Base-by-base conservation (phyloP, 768 basidiomycete genomes). In the Psilocybe cubensis region DNA sequence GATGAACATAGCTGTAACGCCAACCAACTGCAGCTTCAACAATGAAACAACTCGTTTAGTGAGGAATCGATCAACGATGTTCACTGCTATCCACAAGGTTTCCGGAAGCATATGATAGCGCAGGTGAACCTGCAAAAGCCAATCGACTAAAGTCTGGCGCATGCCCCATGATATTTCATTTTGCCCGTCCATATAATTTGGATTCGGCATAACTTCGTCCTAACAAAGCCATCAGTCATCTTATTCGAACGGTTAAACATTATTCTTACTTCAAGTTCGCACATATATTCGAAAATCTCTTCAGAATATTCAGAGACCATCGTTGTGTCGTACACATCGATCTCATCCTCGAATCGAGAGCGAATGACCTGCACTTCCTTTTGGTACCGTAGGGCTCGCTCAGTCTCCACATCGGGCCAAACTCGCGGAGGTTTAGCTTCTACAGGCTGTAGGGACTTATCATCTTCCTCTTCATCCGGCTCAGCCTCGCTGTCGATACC, bases 231-330 rank as follows among this genome's bases (percentile, higher is more conserved):
- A 61, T 78, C 40, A 70, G 63, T 47, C 45, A 25, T 31, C 40
- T 35, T 18, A 43, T 18, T 18, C 14, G 23, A 24, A 51, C 24
- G n/a, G 43, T 8, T 35, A 6, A 42, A 41, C 44, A 33, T 27
- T 21, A 40, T 17, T 72, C 86, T 38, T 56, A 94, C 94, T 85
- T 99, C 96, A 43, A 98, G 85, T 52, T 92, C 86, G 59, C 79
- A 79, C 97, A 99, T 99, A 73, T 98, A 98, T 61, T 86, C 81
- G 69, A 98, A 98, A 71, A 99, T 98, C 56, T 99, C 96, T 12
- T 98, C 94, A n/a, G 94, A 83, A 68, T 99, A 99, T 72, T 99
- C 97, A 17, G 96, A 94, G 40, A 97, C 96, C 96, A 99, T 96
- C 1, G 92, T 92, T 41, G 91, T 89, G 73, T 97, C 94, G 58